These are phyloP conservation scores for Anaeramoeba flamelloides DNA, from an alignment of 78 protist species.

Conservation along the genomic window DNA sequence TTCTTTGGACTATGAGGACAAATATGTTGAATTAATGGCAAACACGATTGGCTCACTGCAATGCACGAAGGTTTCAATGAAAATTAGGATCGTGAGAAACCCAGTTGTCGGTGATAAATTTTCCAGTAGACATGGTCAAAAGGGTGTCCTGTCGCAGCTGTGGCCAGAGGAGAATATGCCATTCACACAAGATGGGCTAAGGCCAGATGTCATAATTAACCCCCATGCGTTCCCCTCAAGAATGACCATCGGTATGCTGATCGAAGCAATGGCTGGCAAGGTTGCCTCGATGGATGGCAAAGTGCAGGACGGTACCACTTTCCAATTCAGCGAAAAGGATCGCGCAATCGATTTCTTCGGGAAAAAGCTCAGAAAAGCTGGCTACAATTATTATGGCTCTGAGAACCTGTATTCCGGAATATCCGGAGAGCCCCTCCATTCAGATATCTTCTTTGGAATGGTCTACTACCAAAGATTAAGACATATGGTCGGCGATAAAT, in stretches of 20 bases:
- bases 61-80: too few species aligned
- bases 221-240: conserved; percentile 98
- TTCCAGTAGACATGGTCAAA: conserved; percentile 88
- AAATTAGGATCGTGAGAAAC: conserved; percentile 31
- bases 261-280: conserved; percentile 87
- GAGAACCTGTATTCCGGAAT: conserved; percentile 76
- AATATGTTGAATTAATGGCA: too few species aligned
- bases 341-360: conserved; percentile 74
- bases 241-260: conserved; percentile 98
- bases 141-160: conserved; percentile 49
- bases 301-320: conserved; percentile 80
- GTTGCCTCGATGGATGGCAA: conserved; percentile 62
- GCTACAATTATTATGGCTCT: conserved; percentile 75
- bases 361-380: conserved; percentile 63
- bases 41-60: too few species aligned
- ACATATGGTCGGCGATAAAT: conserved; percentile 96
- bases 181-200: conserved; percentile 81
- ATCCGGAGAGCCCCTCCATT: conserved; percentile 60
- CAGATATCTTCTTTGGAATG: conserved; percentile 76
- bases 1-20: too few species aligned
- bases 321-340: conserved; percentile 58
- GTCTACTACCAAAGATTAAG: conserved; percentile 93
- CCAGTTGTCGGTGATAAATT: conserved; percentile 93
- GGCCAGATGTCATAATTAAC: conserved; percentile 93
- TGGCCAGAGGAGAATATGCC: conserved; percentile 85